A percentile compares a stretch with the other conserved stretches of the same genome.
These are phyloP conservation scores for Trichomonas vaginalis DNA, from an alignment of 208 protist genomes.

Conservation along the genomic window DNA sequence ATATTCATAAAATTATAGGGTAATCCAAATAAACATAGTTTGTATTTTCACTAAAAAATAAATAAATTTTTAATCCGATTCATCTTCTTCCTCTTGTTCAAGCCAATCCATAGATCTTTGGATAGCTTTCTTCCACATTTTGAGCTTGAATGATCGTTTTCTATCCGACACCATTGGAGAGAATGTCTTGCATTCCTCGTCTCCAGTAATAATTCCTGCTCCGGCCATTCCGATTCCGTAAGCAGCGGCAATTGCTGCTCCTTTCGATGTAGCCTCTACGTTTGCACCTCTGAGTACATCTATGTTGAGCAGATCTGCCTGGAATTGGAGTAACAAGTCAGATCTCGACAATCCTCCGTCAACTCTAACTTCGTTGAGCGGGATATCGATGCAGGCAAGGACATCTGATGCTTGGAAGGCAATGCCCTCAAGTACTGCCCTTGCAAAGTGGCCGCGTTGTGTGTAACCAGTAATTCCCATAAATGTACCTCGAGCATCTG, in stretches of 20 bases:
- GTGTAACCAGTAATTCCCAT: conserved; percentile 57
- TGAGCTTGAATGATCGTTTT: background rate
- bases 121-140: conserved; percentile 20
- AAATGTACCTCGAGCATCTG: conserved; percentile 62
- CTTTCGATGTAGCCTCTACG: conserved; percentile 38
- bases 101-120: conserved; percentile 11
- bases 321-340: conserved; percentile 70
- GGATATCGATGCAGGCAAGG: conserved; percentile 24
- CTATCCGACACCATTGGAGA: background rate
- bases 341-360: conserved; percentile 76
- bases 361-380: conserved; percentile 57
- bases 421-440: conserved; percentile 38
- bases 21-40: too few relatives aligned
- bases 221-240: background rate
- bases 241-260: conserved; percentile 30
- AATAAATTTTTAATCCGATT: background rate
- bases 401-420: conserved; percentile 38
- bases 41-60: background rate
- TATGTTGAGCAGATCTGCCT: conserved; percentile 56
- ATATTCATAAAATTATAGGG: too few relatives aligned
- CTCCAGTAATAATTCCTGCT: background rate
- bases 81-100: background rate
- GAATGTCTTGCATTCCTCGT: background rate
- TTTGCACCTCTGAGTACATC: conserved; percentile 4
- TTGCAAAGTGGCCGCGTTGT: conserved; percentile 36